These are phyloP conservation scores for Bolboschoenus planiculmis DNA, from an alignment of 176 grass and related monocot genomes.

Conservation along the genomic window DNA sequence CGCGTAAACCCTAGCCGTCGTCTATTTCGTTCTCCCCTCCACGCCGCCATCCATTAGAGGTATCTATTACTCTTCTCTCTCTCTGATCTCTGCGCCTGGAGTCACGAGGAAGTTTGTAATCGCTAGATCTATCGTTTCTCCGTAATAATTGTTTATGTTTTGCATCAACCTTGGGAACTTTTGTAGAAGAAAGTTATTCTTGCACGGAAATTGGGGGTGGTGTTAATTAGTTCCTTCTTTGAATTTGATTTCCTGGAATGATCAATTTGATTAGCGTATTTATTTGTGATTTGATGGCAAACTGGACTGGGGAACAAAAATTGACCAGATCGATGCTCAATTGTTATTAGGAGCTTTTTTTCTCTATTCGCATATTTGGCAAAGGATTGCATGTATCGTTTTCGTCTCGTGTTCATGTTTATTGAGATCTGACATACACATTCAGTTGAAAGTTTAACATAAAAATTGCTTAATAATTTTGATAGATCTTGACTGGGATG, in stretches of 20 bases:
- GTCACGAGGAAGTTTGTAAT: not conserved
- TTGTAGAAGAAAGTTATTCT: not conserved
- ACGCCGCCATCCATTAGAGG: not conserved
- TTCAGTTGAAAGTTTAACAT: not conserved
- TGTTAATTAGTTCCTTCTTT: not conserved
- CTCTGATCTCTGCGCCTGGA: not conserved
- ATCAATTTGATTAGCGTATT: not conserved
- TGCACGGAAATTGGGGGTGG: not conserved
- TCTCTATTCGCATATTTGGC: not conserved
- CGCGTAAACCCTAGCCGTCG: constrained; percentile 5
- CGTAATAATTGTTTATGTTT: not conserved
- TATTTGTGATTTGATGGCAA: not conserved
- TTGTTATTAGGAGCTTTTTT: not conserved
- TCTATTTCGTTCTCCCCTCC: not conserved
- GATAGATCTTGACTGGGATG: constrained; percentile 41
- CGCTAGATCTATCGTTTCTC: not conserved
- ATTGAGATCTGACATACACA: not conserved
- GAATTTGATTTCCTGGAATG: not conserved
- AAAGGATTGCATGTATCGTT: not conserved
- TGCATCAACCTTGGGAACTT: not conserved
- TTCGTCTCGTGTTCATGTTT: not conserved
- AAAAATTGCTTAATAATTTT: not conserved
- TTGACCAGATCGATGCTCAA: not conserved
- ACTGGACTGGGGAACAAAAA: not conserved
- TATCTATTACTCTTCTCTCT: not conserved